Evolutionary conservation across 1,284 basidiomycete genomes (phyloP), one percentile per base, ranked within the genome.

Genomic region (Cutaneotrichosporon curvatum): DNA sequence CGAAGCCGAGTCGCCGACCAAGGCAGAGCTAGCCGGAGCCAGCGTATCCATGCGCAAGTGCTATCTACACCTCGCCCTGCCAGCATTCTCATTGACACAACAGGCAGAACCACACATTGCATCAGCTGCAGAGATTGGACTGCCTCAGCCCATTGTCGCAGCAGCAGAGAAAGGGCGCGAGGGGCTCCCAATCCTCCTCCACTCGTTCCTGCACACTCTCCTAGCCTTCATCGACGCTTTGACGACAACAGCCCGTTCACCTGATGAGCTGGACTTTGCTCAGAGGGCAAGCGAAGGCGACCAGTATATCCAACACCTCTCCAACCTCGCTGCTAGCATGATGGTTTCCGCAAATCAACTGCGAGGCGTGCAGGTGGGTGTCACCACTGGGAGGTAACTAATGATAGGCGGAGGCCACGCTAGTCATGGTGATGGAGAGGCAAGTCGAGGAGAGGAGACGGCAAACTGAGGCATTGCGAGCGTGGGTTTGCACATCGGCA

Each of bases 301-400:
- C 53, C 66, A 68, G 68, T 70, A 68, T 39, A 62, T 70, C 19
- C 65, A 68, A 52, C 68, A 70, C 45, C 37, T 70, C 34, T 59
- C 56, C 1, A 68, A 70, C 46, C 48, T 70, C 9, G 58, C 65
- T 0, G 65, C 66, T 12, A 66, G 56, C 2, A 66, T 70, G 62
- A 70, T 70, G 63, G 59, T 70, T 0, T 48, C 62, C 5, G 60
- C 61, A 2, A 70, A 70, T 41, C 62, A 66, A 51, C 57, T 65
- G 4, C 51, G 67, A 3, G 54, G 58, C 5, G 56, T 63, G 4
- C 67, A 69, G 38, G 60, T 62, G 32, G 35, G 37, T 48, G 7
- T 4, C 14, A 7, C 25, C 8, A 28, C 7, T 7, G 7, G 5
- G 11, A 18, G 22, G 42, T 14, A 22, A 19, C 43, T 40, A 37